Percentiles rank a stretch among this genome's conserved stretches.
Evolutionary conservation across 768 basidiomycete species (phyloP).

Genomic region (Pleurotus cornucopiae): DNA sequence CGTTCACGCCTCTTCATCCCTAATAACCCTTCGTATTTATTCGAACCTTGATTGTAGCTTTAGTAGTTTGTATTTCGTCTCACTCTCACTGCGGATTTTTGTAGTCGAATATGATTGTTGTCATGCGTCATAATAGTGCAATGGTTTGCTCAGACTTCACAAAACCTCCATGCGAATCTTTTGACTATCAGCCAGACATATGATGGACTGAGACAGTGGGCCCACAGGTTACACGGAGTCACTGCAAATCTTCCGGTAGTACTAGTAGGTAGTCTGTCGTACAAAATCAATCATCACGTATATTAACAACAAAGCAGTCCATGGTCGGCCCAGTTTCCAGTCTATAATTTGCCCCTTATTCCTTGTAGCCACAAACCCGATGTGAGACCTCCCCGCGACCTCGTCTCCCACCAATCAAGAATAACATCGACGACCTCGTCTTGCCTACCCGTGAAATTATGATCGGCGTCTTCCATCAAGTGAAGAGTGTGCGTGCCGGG

Average conservation of each 20-base stretch:
- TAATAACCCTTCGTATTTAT: constrained; percentile 1
- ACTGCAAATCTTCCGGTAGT: no score
- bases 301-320: background rate
- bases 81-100: background rate
- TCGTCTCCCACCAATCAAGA: constrained; percentile 60
- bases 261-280: no score
- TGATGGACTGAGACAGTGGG: no score
- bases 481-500: constrained; percentile 72
- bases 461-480: constrained; percentile 71
- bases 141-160: no score
- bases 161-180: no score
- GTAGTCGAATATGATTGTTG: no score
- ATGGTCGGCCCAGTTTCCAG: background rate
- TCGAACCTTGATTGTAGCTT: constrained; percentile 1
- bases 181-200: no score
- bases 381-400: constrained; percentile 39
- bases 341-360: constrained; percentile 44
- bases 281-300: background rate
- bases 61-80: background rate
- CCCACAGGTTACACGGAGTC: no score
- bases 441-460: constrained; percentile 69
- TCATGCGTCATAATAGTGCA: no score
- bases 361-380: constrained; percentile 66
- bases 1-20: background rate
- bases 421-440: constrained; percentile 67